Base-by-base conservation (phyloP, 1,284 basidiomycete species). In the Boletus sp. region DNA sequence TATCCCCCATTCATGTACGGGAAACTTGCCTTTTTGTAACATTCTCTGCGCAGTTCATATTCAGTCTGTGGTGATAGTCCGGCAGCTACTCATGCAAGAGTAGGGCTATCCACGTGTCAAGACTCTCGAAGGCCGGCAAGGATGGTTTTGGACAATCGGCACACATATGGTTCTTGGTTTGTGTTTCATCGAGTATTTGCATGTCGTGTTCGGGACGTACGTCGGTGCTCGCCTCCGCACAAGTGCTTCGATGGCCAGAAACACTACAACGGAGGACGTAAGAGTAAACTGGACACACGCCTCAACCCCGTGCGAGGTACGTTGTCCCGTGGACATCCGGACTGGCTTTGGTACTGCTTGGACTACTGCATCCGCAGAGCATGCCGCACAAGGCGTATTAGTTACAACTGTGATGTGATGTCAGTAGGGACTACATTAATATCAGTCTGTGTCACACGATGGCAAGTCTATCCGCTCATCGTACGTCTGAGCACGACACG, bases 401-500 rank as follows among this genome's bases (percentile, higher is more conserved):
- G 67, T 65, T 71, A 70, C 67, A 60, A 63, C 69, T 72, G 59
- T 67, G 42, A 57, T 65, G 58, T 65, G 56, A 67, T 55, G 67
- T 68, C 57, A 68, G 67, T 70, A 70, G 51, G 53, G 41, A 55
- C 60, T 70, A 71, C 51, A 70, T 70, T 69, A 63, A 70, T 65
- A 70, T 70, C 42, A 65, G 46, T 53, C 36, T 46, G n/a, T 57
- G 49, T 59, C 61, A 64, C 51, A 51, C 27, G 44, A 46, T 54
- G 36, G 35, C 51, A 56, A 50, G 43, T 41, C 51, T 45, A 52
- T 51, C 42, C 52, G 27, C 24, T 42, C 51, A 36, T 57, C 47
- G 41, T 57, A 53, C 35, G 47, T 51, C 57, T 55, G 52, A 57
- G 42, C 39, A 33, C 39, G 51, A 44, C 27, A 31, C 36, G 51